phyloP scores from a whole-genome alignment of 768 basidiomycete species.

The Agaricus blazei region DNA sequence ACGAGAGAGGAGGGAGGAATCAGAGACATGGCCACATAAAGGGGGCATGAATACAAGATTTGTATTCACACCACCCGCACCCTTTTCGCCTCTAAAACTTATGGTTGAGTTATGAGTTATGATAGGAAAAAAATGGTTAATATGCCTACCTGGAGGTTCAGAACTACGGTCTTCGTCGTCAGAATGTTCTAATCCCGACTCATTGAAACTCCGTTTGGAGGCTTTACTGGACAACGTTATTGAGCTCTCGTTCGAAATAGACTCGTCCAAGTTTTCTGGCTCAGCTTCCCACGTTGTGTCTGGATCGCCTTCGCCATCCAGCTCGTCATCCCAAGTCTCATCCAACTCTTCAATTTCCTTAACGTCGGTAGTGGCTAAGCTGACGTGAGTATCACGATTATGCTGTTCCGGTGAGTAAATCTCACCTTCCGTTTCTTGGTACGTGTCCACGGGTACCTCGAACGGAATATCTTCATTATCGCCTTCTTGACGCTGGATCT shows the following conservation, averaged over 20 bases:
- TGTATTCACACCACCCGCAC: slow-evolving; percentile 30
- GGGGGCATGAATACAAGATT: background rate
- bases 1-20: background rate
- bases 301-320: slow-evolving; percentile 16
- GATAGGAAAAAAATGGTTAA: background rate
- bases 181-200: slow-evolving; percentile 29
- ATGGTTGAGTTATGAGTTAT: background rate
- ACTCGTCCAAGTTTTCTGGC: slow-evolving; percentile 36
- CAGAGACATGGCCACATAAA: no score
- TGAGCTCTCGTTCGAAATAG: slow-evolving; percentile 47
- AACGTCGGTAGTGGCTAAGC: slow-evolving; percentile 10
- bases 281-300: slow-evolving; percentile 10
- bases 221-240: slow-evolving; percentile 53
- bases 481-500: background rate
- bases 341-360: slow-evolving; percentile 33
- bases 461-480: no score
- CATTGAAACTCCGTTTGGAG: slow-evolving; percentile 54
- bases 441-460: background rate
- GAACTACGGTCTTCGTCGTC: slow-evolving; percentile 24
- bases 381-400: slow-evolving; percentile 1
- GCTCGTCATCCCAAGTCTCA: slow-evolving; percentile 39
- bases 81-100: slow-evolving; percentile 36
- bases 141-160: slow-evolving; percentile 40
- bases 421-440: slow-evolving; percentile 2
- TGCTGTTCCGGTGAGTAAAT: background rate